Percentiles rank a stretch among this genome's conserved stretches.
Conservation (phyloP, 495 filamentous ascomycete species). For the Hyaloscypha hepaticicola region DNA sequence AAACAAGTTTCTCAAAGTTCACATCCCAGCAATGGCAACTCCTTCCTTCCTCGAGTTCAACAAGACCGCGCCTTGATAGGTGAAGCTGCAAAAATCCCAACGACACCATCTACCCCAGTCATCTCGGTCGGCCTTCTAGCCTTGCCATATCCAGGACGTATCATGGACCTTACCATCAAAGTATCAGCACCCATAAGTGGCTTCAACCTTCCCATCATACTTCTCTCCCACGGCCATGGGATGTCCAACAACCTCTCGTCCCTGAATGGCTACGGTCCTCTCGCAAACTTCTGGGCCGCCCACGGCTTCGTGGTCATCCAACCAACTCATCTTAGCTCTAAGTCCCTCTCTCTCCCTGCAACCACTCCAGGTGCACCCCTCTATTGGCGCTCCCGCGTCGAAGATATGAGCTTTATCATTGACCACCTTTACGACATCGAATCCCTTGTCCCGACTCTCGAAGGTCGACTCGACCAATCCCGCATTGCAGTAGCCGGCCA, state of each 20-base stretch:
- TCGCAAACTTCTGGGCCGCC: constrained; percentile 46
- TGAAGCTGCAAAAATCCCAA: constrained; percentile 39
- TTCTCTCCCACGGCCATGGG: constrained; percentile 42
- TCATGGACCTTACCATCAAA: constrained; percentile 35
- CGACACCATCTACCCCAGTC: constrained; percentile 35
- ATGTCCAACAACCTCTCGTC: constrained; percentile 45
- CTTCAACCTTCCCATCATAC: constrained; percentile 40
- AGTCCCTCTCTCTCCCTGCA: constrained; percentile 31
- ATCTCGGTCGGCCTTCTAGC: constrained; percentile 42
- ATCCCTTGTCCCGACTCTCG: constrained; percentile 34
- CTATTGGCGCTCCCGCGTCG: constrained; percentile 38
- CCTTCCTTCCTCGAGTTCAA: constrained; percentile 10
- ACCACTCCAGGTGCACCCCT: constrained; percentile 15
- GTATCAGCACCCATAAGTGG: constrained; percentile 37
- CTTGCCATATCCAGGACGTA: constrained; percentile 34
- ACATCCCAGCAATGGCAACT: too few relatives aligned
- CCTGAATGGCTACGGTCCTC: constrained; percentile 43
- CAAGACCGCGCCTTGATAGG: constrained; percentile 40
- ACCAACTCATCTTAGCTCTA: constrained; percentile 45
- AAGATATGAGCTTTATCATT: constrained; percentile 41
- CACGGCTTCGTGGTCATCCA: constrained; percentile 49
- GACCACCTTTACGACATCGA: constrained; percentile 40
- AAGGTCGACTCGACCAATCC: constrained; percentile 37
- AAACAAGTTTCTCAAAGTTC: too few relatives aligned
- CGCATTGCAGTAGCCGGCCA: constrained; percentile 43